Evolutionary conservation across 176 grass and related monocot genomes (phyloP).

Genomic region (Elaeis guineensis): DNA sequence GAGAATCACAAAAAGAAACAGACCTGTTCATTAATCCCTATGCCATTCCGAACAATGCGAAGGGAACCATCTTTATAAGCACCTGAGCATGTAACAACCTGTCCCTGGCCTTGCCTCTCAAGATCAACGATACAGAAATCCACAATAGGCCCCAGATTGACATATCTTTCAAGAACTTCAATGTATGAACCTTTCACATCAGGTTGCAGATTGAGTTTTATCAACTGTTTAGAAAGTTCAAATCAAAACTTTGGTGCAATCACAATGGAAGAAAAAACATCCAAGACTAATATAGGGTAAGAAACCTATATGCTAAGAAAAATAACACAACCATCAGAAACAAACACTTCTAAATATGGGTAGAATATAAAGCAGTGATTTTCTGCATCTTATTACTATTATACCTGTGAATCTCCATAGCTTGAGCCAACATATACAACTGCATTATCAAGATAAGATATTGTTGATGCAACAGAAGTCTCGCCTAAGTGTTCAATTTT

Average conservation of each 20-base stretch:
- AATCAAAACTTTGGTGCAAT: no score
- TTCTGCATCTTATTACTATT: constrained; percentile 8
- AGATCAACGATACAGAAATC: constrained; percentile 97
- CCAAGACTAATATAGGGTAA: no score
- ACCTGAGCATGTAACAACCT: constrained; percentile 89
- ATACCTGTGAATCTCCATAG: constrained; percentile 98
- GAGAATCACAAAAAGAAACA: not conserved
- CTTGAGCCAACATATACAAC: constrained; percentile 96
- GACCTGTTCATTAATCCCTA: constrained; percentile 93
- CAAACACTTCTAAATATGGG: no score
- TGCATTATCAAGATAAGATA: constrained; percentile 96
- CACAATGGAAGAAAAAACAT: no score
- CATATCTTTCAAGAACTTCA: constrained; percentile 84
- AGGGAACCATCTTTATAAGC: constrained; percentile 94
- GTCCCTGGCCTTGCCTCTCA: constrained; percentile 92
- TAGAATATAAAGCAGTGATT: no score
- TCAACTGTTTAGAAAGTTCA: constrained; percentile 43
- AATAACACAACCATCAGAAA: no score
- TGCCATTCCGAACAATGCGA: constrained; percentile 81
- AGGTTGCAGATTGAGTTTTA: constrained; percentile 94
- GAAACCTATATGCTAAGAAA: no score
- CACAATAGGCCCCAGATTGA: constrained; percentile 89
- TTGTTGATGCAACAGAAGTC: constrained; percentile 83
- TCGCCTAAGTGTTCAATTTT: constrained; percentile 95
- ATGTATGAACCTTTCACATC: constrained; percentile 84